Conservation (phyloP, 352 stramenopile genomes). For the Elongisporangium prolatum region DNA sequence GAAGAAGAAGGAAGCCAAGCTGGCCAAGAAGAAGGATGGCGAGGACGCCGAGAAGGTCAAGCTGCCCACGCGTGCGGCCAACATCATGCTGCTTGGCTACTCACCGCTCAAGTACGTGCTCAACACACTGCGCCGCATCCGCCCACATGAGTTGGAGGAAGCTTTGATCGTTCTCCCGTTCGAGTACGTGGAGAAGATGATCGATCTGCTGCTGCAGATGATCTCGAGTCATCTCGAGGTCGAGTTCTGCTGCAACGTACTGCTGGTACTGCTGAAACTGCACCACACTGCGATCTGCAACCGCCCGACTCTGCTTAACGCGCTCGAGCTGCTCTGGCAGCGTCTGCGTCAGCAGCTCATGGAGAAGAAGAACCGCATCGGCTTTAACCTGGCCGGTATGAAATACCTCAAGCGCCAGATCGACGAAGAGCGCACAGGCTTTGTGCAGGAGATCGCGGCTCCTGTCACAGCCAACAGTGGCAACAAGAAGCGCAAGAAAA, state of each 20-base stretch:
- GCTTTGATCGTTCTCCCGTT: conserved; percentile 97
- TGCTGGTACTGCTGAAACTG: conserved; percentile 72
- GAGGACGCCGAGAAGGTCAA: conserved; percentile 39
- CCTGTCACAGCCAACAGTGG: conserved; percentile 9
- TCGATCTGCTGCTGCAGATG: conserved; percentile 90
- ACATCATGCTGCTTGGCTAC: conserved; percentile 94
- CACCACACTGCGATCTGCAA: conserved; percentile 79
- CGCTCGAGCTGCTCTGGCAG: conserved; percentile 77
- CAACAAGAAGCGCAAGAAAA: conserved; percentile 61
- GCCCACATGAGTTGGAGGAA: conserved; percentile 95
- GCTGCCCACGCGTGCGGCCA: conserved; percentile 55
- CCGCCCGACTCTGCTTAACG: conserved; percentile 59
- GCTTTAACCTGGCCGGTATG: conserved; percentile 83
- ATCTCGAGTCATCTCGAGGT: conserved; percentile 87
- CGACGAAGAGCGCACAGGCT: conserved; percentile 71
- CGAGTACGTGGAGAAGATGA: conserved; percentile 92
- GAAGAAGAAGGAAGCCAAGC: conserved; percentile 41
- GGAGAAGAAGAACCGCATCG: conserved; percentile 80
- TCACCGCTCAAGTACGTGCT: conserved; percentile 93
- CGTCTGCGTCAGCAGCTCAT: conserved; percentile 70
- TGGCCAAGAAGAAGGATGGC: conserved; percentile 56
- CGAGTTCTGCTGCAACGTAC: conserved; percentile 88
- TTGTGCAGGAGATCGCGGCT: conserved; percentile 68
- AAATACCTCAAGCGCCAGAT: conserved; percentile 87
- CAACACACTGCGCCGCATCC: conserved; percentile 90